These are phyloP conservation scores for Periconia digitata DNA, from an alignment of 2,329 filamentous ascomycete species.

Conservation along the genomic window DNA sequence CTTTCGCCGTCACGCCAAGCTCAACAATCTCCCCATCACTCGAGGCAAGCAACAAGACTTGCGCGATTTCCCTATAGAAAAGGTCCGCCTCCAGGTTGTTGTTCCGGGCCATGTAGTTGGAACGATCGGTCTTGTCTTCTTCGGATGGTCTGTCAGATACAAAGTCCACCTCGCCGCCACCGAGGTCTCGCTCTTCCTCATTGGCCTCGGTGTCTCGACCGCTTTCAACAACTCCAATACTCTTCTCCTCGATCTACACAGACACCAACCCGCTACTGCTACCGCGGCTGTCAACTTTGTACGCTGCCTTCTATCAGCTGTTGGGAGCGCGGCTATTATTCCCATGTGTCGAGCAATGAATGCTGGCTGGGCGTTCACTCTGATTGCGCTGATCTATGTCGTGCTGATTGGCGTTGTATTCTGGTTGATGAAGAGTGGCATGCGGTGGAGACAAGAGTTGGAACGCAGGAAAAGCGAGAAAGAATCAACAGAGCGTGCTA, in stretches of 20 bases:
- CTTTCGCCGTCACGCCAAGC: slow-evolving; percentile 67
- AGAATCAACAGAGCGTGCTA: background rate
- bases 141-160: slow-evolving; percentile 47
- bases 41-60: slow-evolving; percentile 59
- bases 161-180: slow-evolving; percentile 44
- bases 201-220: slow-evolving; percentile 59
- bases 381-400: slow-evolving; percentile 36
- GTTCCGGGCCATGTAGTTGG: slow-evolving; percentile 39
- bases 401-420: slow-evolving; percentile 26
- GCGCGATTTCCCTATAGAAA: slow-evolving; percentile 55
- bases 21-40: slow-evolving; percentile 63
- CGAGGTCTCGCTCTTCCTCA: slow-evolving; percentile 54
- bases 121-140: slow-evolving; percentile 38
- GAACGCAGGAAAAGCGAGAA: slow-evolving; percentile 17
- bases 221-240: slow-evolving; percentile 48
- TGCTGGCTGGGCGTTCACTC: slow-evolving; percentile 50
- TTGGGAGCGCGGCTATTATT: slow-evolving; percentile 41
- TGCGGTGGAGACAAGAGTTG: slow-evolving; percentile 31
- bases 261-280: slow-evolving; percentile 42
- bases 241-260: slow-evolving; percentile 48
- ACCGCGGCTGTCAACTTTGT: slow-evolving; percentile 43
- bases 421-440: slow-evolving; percentile 34
- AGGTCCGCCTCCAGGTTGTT: slow-evolving; percentile 45
- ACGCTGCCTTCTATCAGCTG: slow-evolving; percentile 42
- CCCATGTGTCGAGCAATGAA: slow-evolving; percentile 48